These are phyloP conservation scores for Myriosclerotinia duriaeana DNA, from an alignment of 2,329 filamentous ascomycete species.

Conservation along the genomic window DNA sequence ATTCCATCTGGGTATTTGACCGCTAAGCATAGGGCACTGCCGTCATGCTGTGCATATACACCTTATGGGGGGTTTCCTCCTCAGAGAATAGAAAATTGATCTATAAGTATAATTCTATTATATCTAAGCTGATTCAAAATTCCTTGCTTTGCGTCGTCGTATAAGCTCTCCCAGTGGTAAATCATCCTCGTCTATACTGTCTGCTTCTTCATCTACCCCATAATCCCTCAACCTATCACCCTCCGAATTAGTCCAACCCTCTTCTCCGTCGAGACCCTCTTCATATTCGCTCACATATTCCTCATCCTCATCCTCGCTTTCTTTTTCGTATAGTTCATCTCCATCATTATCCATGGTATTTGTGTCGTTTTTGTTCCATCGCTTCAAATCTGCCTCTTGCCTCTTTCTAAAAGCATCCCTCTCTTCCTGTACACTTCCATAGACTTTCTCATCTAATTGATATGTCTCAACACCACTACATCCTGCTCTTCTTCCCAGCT, in stretches of 20 bases:
- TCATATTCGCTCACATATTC: slow-evolving; percentile 40
- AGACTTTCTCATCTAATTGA: slow-evolving; percentile 25
- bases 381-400: slow-evolving; percentile 51
- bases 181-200: slow-evolving; percentile 59
- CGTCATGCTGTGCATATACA: too few relatives aligned
- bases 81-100: too few relatives aligned
- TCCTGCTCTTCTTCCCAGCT: slow-evolving; percentile 43
- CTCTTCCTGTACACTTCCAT: slow-evolving; percentile 42
- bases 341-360: not conserved
- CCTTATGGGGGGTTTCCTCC: too few relatives aligned
- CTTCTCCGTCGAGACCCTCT: slow-evolving; percentile 48
- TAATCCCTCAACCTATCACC: slow-evolving; percentile 74
- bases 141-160: slow-evolving; percentile 49
- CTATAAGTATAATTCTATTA: not conserved
- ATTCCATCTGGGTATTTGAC: too few relatives aligned
- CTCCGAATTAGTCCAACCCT: slow-evolving; percentile 71
- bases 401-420: slow-evolving; percentile 50
- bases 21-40: too few relatives aligned
- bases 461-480: slow-evolving; percentile 15
- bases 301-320: slow-evolving; percentile 31
- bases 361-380: slow-evolving; percentile 36
- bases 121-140: not conserved
- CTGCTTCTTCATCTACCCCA: slow-evolving; percentile 74
- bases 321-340: slow-evolving; percentile 27
- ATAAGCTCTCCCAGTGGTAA: slow-evolving; percentile 69